These are phyloP conservation scores for Populus alba DNA, from an alignment of 345 rosid genomes.

Conservation along the genomic window DNA sequence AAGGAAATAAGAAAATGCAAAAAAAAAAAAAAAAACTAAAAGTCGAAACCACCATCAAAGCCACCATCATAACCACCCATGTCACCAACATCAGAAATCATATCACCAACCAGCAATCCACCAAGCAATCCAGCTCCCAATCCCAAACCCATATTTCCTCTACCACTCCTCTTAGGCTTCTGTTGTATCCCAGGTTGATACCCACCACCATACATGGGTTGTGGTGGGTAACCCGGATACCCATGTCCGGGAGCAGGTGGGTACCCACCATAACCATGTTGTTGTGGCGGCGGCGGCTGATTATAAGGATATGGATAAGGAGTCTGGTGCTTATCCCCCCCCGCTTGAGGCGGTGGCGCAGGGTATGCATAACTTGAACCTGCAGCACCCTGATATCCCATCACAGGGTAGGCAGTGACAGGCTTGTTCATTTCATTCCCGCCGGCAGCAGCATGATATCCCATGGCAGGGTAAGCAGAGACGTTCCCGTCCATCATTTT, in stretches of 20 bases:
- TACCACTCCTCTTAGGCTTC: conserved; percentile 13
- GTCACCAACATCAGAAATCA: conserved; percentile 25
- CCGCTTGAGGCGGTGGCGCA: conserved; percentile 8
- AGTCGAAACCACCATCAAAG: conserved; percentile 24
- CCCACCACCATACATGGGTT: conserved; percentile 23
- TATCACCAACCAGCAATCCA: conserved; percentile 33
- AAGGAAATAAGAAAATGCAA: neutral
- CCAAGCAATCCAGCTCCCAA: conserved; percentile 36
- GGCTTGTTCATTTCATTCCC: conserved; percentile 2
- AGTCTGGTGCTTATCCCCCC: neutral
- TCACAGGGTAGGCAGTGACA: conserved; percentile 8
- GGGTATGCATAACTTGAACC: neutral
- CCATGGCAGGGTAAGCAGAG: conserved; percentile 33
- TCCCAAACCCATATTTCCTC: conserved; percentile 27
- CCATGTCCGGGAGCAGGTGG: conserved; percentile 29
- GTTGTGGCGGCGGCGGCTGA: conserved; percentile 21
- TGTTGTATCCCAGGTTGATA: conserved; percentile 22
- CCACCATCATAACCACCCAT: conserved; percentile 18
- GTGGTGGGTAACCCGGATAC: conserved; percentile 14
- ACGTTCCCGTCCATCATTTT: conserved; percentile 16
- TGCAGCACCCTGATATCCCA: conserved; percentile 16
- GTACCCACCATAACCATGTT: conserved; percentile 15
- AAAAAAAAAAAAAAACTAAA: neutral
- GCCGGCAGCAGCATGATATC: conserved; percentile 14
- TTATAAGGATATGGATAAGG: conserved; percentile 23